Percentiles rank a stretch among this genome's conserved stretches.
phyloP scores from a whole-genome alignment of 2,329 filamentous ascomycete genomes.

The Akanthomyces uredinophilus region DNA sequence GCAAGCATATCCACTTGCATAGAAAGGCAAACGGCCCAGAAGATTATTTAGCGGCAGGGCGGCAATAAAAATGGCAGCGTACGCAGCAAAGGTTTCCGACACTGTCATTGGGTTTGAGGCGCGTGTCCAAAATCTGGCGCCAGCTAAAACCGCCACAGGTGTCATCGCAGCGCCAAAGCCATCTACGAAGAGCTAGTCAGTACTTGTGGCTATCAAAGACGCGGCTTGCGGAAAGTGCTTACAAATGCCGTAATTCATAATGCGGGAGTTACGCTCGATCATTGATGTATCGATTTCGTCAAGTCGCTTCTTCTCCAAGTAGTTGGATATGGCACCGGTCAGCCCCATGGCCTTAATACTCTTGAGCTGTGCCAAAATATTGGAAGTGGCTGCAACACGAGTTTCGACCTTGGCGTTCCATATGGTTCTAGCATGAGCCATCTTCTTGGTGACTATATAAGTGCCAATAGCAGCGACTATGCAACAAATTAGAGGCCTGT shows the following conservation, averaged over 20 bases:
- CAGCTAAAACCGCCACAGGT: not conserved
- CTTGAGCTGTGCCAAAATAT: not conserved
- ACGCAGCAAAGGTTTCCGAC: not conserved
- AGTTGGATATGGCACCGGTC: fast-evolving
- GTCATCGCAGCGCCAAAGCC: constrained; percentile 1
- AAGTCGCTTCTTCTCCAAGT: not conserved
- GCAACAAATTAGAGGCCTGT: no score
- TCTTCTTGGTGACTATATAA: not conserved
- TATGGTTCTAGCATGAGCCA: not conserved
- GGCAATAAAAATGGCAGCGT: not conserved
- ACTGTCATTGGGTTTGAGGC: not conserved
- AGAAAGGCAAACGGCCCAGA: not conserved
- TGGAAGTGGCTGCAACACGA: not conserved
- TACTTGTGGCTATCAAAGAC: no score
- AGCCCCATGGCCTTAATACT: not conserved
- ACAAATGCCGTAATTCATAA: not conserved
- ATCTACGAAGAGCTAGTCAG: not conserved
- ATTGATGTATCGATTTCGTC: not conserved
- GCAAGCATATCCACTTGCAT: not conserved
- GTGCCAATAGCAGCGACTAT: not conserved
- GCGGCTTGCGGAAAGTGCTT: not conserved
- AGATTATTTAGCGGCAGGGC: not conserved
- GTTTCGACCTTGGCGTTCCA: not conserved
- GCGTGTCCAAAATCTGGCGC: constrained; percentile 6
- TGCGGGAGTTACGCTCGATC: not conserved